Conservation (phyloP, 257 asterid genomes). For the Nicotiana attenuata region DNA sequence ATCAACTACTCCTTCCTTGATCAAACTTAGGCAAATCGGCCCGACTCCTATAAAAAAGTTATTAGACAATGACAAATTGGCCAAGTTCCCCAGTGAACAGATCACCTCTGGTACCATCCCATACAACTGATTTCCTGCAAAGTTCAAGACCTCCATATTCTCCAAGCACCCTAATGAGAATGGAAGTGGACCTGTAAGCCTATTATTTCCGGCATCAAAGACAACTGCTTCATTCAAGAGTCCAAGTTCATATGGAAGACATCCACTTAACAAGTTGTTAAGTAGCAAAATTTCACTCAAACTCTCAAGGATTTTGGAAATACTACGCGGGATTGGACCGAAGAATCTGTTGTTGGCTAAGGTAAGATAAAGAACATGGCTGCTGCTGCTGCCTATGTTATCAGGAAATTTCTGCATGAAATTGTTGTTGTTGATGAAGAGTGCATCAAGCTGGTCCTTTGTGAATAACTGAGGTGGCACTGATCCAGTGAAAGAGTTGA, state of each 20-base stretch:
- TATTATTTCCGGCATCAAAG: slow-evolving; percentile 45
- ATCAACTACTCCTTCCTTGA: slow-evolving; percentile 44
- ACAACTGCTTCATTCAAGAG: slow-evolving; percentile 38
- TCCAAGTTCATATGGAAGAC: slow-evolving; percentile 54
- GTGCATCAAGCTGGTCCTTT: slow-evolving; percentile 30
- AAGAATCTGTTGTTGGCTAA: slow-evolving; percentile 57
- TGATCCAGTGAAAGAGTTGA: slow-evolving; percentile 54
- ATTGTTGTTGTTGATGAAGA: slow-evolving; percentile 57
- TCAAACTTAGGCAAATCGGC: slow-evolving; percentile 38
- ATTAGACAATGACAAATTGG: slow-evolving; percentile 46
- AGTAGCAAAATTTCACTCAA: slow-evolving; percentile 41
- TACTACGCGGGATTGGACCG: slow-evolving; percentile 52
- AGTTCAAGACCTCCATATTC: slow-evolving; percentile 42
- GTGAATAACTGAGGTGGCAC: slow-evolving; percentile 48
- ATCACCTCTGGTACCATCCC: slow-evolving; percentile 54
- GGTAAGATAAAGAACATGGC: slow-evolving; percentile 31
- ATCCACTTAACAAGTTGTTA: slow-evolving; percentile 50
- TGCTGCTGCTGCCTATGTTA: slow-evolving; percentile 11
- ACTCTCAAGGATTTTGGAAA: slow-evolving; percentile 18
- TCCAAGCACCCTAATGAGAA: slow-evolving; percentile 48
- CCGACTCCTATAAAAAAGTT: slow-evolving; percentile 50
- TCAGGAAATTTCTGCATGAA: slow-evolving; percentile 46
- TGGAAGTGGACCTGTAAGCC: slow-evolving; percentile 51
- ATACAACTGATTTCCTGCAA: slow-evolving; percentile 44
- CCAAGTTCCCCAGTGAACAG: slow-evolving; percentile 35